Percentiles rank a stretch among this genome's conserved stretches.
Evolutionary conservation across 768 basidiomycete species (phyloP).

Genomic region (Tulasnella calospora): DNA sequence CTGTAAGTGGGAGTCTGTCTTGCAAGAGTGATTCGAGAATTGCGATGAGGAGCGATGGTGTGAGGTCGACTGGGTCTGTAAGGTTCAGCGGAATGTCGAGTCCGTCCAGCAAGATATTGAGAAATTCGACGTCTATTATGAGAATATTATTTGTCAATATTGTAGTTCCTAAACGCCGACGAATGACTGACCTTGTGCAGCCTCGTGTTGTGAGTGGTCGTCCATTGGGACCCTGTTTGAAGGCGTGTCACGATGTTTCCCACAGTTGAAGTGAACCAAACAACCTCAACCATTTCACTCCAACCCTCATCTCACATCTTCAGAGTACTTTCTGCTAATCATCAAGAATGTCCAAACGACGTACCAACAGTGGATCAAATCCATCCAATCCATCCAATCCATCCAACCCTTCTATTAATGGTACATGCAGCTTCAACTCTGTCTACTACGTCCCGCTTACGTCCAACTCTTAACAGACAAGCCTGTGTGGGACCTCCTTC

Average conservation of each 20-base stretch:
- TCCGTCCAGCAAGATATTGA: slow-evolving; percentile 47
- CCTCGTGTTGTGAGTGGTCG: neutral
- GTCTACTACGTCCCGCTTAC: neutral
- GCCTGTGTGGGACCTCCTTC: neutral
- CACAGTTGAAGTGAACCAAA: slow-evolving; percentile 4
- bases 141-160: slow-evolving; percentile 20
- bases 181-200: neutral
- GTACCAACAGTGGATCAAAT: neutral
- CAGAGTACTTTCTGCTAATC: neutral
- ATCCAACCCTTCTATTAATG: neutral
- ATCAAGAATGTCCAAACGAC: neutral
- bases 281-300: neutral
- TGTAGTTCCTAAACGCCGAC: slow-evolving; percentile 21
- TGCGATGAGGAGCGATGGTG: slow-evolving; percentile 64
- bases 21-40: slow-evolving; percentile 60
- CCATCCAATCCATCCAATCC: neutral
- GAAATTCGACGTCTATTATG: neutral
- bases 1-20: slow-evolving; percentile 49
- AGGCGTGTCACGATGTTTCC: neutral
- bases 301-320: neutral
- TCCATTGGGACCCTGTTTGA: slow-evolving; percentile 3
- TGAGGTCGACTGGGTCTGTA: slow-evolving; percentile 55
- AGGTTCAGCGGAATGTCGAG: slow-evolving; percentile 48
- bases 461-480: neutral
- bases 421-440: neutral